Evolutionary conservation across 2,329 filamentous ascomycete genomes (phyloP).

Genomic region (Alternaria metachromatica): DNA sequence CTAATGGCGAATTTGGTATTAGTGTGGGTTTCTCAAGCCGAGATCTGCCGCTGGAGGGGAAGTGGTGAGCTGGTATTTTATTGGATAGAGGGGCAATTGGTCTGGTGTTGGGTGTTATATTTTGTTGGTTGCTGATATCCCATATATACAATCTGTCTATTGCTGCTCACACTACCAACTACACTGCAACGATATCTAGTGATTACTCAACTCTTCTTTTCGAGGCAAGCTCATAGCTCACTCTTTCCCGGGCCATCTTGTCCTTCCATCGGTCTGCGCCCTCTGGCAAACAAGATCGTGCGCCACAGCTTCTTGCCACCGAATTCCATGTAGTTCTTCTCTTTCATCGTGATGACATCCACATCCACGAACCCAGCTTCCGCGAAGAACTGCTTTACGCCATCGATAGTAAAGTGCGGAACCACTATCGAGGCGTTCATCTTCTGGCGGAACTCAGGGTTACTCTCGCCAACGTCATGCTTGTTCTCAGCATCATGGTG

Average conservation of each 20-base stretch:
- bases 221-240: conserved; percentile 23
- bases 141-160: neutral
- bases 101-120: neutral
- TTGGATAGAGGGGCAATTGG: conserved; percentile 1
- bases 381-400: conserved; percentile 67
- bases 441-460: conserved; percentile 27
- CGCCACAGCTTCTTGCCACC: conserved; percentile 50
- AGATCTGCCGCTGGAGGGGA: conserved; percentile 39
- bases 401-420: conserved; percentile 68
- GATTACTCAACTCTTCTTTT: no score
- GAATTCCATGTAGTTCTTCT: conserved; percentile 57
- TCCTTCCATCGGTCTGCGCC: conserved; percentile 49
- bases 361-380: conserved; percentile 67
- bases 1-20: conserved; percentile 40
- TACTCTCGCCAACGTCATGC: conserved; percentile 10
- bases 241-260: conserved; percentile 27
- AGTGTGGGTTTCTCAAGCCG: conserved; percentile 44
- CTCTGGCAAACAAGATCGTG: conserved; percentile 60
- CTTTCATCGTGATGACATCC: conserved; percentile 61
- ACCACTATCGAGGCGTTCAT: conserved; percentile 65
- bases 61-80: conserved; percentile 27
- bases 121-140: neutral
- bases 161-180: neutral
- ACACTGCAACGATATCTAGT: neutral
- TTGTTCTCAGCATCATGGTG: conserved; percentile 9